Evolutionary conservation across 2,329 filamentous ascomycete genomes (phyloP).

Genomic region (Fusarium sarcochroum): DNA sequence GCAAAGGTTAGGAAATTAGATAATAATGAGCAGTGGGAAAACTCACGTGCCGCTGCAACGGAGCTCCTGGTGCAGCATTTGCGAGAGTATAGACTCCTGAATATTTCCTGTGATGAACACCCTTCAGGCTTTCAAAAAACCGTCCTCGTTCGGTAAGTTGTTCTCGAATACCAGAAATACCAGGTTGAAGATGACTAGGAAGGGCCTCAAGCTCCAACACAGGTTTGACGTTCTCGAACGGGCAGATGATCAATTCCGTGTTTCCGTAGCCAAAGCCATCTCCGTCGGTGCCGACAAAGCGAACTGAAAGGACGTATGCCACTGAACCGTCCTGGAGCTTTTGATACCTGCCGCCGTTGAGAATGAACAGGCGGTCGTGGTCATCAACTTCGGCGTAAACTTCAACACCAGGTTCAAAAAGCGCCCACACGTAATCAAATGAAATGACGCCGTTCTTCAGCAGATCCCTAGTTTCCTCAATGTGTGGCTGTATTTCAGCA

Average conservation of each 20-base stretch:
- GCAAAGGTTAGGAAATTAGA: background rate
- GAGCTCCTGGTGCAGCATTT: background rate
- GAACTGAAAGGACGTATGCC: background rate
- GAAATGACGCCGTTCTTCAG: constrained; percentile 5
- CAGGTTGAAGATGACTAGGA: background rate
- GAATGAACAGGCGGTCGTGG: background rate
- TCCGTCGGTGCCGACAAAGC: constrained; percentile 21
- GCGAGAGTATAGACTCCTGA: constrained; percentile 1
- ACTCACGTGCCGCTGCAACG: constrained; percentile 7
- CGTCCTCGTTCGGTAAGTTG: background rate
- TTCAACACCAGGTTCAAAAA: constrained; percentile 10
- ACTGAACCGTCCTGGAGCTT: background rate
- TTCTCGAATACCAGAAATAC: background rate
- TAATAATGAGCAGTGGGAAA: background rate
- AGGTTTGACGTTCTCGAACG: constrained; percentile 6
- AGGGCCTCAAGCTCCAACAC: constrained; percentile 2
- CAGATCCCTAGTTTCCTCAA: constrained; percentile 13
- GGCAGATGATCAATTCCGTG: background rate
- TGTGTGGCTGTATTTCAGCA: constrained; percentile 9
- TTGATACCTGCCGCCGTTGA: background rate
- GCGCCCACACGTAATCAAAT: constrained; percentile 22
- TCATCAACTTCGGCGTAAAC: constrained; percentile 10
- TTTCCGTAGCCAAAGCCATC: background rate
- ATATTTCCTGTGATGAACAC: constrained; percentile 8
- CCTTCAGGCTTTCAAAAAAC: constrained; percentile 3